Base-by-base conservation (phyloP, 2,329 filamentous ascomycete species). In the Cladophialophora carrionii region DNA sequence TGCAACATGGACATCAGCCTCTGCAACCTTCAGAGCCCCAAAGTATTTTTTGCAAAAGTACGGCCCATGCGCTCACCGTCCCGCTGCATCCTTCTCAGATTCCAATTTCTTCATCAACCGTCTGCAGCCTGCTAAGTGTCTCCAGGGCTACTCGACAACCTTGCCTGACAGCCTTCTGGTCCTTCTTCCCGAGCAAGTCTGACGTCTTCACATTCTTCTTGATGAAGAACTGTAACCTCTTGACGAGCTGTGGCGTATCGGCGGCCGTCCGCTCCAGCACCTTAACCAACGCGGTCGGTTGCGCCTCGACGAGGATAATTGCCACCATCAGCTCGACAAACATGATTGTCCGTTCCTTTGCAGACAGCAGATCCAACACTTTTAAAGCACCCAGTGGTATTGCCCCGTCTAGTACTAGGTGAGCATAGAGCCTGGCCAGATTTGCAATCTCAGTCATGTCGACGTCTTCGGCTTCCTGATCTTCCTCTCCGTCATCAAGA, bases 321-420 rank as follows among this genome's bases (percentile, higher is more conserved):
- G 95, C 87, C 17, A 98, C 81, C 70, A 97, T 78, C 7, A 95
- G 81, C 76, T 97, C 92, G 53, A 93, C 82, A 74, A 98, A 95
- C 26, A 86, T 85, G 63, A 85, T 87, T 0, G 91, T 91, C 78
- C 90, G 92, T 7, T 86, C 80, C 73, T 92, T 90, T 57, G 96
- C 77, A 70, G 90, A 91, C 0, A 87, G 85, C 60, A 97, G 86
- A 69, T 95, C 92, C 52, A 98, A 83, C 17, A 78, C 82, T 71
- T 85, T 88, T 34, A 88, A 73, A 61, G 84, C 77, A 31, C 81
- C 78, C n/a, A 91, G 78, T 2, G 81, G 80, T 22, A 90, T 73
- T 0, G 79, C 81, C n/a, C 83, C 84, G 41, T 87, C 85, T 0
- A 83, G 82, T 49, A 90, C 83, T 10, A 91, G 77, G 14, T 79